Percentiles rank a stretch among this genome's conserved stretches.
These are phyloP conservation scores for Meira miltonrushii DNA, from an alignment of 1,284 basidiomycete species.

Conservation along the genomic window DNA sequence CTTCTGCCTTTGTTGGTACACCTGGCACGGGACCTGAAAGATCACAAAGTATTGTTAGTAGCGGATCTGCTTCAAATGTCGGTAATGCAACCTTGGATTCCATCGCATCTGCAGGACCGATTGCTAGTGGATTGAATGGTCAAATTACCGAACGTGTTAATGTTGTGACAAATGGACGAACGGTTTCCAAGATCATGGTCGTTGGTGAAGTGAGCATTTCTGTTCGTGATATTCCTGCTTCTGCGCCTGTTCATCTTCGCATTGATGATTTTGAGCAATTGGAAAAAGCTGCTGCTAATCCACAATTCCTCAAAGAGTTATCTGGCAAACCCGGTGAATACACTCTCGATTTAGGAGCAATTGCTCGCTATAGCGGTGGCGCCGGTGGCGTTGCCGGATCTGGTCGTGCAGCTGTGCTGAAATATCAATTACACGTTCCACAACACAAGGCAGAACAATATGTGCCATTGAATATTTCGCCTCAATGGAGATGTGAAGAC, in stretches of 20 bases:
- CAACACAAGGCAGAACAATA: constrained; percentile 44
- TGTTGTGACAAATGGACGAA: constrained; percentile 54
- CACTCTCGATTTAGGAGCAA: constrained; percentile 54
- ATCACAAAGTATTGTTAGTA: constrained; percentile 35
- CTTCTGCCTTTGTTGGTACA: constrained; percentile 22
- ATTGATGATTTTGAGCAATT: constrained; percentile 56
- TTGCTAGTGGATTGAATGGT: constrained; percentile 52
- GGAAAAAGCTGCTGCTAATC: constrained; percentile 58
- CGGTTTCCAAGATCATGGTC: constrained; percentile 55
- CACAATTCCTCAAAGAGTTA: constrained; percentile 55
- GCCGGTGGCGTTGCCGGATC: constrained; percentile 14
- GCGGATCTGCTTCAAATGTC: constrained; percentile 19
- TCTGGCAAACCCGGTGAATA: constrained; percentile 55
- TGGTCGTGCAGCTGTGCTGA: constrained; percentile 54
- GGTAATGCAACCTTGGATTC: constrained; percentile 5
- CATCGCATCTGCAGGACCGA: background rate
- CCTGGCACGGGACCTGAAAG: constrained; percentile 27
- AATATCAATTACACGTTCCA: constrained; percentile 57
- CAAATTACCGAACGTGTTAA: constrained; percentile 57
- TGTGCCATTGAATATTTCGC: constrained; percentile 55
- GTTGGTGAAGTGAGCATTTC: constrained; percentile 57
- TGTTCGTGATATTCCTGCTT: constrained; percentile 19
- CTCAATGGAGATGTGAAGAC: constrained; percentile 57
- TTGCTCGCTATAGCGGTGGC: constrained; percentile 30
- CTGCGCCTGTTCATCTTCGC: constrained; percentile 51